These are phyloP conservation scores for Fistulinella prunicolor DNA, from an alignment of 768 basidiomycete genomes.

Conservation along the genomic window DNA sequence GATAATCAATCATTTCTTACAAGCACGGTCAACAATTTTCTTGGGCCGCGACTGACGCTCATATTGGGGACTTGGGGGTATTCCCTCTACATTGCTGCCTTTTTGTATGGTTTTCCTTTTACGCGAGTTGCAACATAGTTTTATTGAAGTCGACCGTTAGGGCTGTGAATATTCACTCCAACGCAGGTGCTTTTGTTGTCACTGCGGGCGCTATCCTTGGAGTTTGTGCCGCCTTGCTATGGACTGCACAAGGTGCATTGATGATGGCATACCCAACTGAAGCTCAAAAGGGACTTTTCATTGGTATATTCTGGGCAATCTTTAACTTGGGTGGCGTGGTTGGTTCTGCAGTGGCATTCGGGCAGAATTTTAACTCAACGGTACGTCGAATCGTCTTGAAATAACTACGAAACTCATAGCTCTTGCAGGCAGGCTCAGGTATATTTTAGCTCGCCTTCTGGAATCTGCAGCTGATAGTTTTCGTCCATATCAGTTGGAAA, in stretches of 20 bases:
- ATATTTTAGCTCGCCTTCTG: not conserved
- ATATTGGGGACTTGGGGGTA: conserved; percentile 52
- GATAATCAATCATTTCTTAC: not conserved
- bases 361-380: conserved; percentile 61
- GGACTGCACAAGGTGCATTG: conserved; percentile 50
- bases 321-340: conserved; percentile 82
- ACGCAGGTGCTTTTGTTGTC: conserved; percentile 44
- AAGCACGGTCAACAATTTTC: conserved; percentile 73
- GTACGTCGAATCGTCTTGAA: conserved; percentile 33
- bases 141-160: conserved; percentile 38
- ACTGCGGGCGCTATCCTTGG: conserved; percentile 50
- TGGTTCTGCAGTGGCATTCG: conserved; percentile 73
- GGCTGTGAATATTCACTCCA: conserved; percentile 38
- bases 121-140: not conserved
- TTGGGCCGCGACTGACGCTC: conserved; percentile 51
- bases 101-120: conserved; percentile 34
- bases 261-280: conserved; percentile 60
- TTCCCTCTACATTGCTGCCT: conserved; percentile 46
- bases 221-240: conserved; percentile 48
- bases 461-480: not conserved
- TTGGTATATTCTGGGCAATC: conserved; percentile 60
- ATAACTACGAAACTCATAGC: not conserved
- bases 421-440: conserved; percentile 29
- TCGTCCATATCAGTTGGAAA: conserved; percentile 50
- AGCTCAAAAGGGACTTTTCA: conserved; percentile 52